A percentile compares a stretch with the other conserved stretches of the same genome.
phyloP scores from a whole-genome alignment of 2,329 filamentous ascomycete genomes.

The Waltergamsia citrina region DNA sequence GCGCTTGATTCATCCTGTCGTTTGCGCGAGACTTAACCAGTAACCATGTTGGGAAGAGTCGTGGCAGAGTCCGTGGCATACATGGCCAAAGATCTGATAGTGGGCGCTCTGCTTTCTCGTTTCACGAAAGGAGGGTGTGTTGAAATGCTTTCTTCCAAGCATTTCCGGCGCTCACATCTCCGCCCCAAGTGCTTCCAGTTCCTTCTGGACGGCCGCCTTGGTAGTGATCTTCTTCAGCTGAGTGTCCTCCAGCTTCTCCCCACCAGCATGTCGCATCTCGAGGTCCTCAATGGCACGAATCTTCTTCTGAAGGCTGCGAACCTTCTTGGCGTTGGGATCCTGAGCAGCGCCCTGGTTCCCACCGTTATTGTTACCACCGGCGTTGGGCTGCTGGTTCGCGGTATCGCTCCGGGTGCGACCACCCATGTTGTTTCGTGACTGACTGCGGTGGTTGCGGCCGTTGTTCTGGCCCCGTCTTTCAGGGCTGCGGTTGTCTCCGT shows the following conservation, averaged over 20 bases:
- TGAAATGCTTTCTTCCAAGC: too few relatives aligned
- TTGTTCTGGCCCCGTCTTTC: slow-evolving; percentile 46
- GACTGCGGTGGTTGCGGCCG: slow-evolving; percentile 42
- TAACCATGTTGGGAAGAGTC: too few relatives aligned
- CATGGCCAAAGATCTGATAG: too few relatives aligned
- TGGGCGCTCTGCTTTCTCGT: too few relatives aligned
- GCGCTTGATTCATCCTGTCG: too few relatives aligned
- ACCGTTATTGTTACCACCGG: slow-evolving; percentile 13
- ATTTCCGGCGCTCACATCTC: slow-evolving; percentile 10
- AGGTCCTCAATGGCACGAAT: slow-evolving; percentile 94
- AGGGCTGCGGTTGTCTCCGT: slow-evolving; percentile 51
- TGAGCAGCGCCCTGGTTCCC: slow-evolving; percentile 27
- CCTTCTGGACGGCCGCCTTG: slow-evolving; percentile 73
- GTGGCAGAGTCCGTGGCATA: too few relatives aligned
- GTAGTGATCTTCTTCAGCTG: slow-evolving; percentile 98
- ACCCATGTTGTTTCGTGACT: slow-evolving; percentile 41
- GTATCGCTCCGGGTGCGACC: slow-evolving; percentile 42
- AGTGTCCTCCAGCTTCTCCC: slow-evolving; percentile 96
- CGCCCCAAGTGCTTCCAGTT: slow-evolving; percentile 54
- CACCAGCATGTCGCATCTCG: slow-evolving; percentile 89
- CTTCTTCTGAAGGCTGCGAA: slow-evolving; percentile 91
- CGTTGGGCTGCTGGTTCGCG: slow-evolving; percentile 9
- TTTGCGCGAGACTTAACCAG: too few relatives aligned
- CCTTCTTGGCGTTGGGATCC: slow-evolving; percentile 85
- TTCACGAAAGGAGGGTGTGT: too few relatives aligned